Conservation (phyloP, 768 basidiomycete species). For the Solioccasus polychromus region DNA sequence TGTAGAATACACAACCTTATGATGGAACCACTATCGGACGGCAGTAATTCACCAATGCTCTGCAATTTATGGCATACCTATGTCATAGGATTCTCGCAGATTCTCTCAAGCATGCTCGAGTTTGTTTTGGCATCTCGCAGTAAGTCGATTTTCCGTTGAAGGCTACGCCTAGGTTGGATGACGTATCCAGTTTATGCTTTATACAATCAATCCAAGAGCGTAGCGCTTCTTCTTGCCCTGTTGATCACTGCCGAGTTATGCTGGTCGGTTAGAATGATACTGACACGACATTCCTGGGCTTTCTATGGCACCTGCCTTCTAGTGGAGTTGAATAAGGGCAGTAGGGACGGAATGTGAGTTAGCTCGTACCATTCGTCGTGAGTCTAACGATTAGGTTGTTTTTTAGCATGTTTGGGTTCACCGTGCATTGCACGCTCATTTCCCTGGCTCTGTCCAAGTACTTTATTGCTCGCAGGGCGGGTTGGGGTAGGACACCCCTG, state of each 20-base stretch:
- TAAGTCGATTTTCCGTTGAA: constrained; percentile 1
- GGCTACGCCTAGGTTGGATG: neutral
- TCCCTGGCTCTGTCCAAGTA: constrained; percentile 20
- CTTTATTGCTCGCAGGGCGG: neutral
- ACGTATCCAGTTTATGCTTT: constrained; percentile 15
- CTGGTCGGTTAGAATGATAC: too few species aligned
- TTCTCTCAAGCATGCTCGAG: constrained; percentile 12
- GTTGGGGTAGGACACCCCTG: neutral
- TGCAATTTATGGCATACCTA: constrained; percentile 15
- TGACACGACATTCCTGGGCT: too few species aligned
- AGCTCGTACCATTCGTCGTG: neutral
- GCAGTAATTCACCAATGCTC: constrained; percentile 4
- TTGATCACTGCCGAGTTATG: too few species aligned
- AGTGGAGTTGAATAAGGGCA: neutral
- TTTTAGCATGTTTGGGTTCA: constrained; percentile 12
- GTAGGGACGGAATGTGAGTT: constrained; percentile 8
- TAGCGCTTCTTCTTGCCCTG: constrained; percentile 11
- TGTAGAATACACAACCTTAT: constrained; percentile 9
- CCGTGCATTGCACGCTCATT: constrained; percentile 14
- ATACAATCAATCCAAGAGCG: constrained; percentile 17
- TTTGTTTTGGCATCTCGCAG: constrained; percentile 17
- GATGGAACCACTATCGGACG: constrained; percentile 6
- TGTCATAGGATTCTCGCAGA: neutral
- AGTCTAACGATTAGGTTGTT: neutral
- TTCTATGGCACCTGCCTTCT: constrained; percentile 14